Conservation (phyloP, 768 basidiomycete species). For the Amanita phalloides region DNA sequence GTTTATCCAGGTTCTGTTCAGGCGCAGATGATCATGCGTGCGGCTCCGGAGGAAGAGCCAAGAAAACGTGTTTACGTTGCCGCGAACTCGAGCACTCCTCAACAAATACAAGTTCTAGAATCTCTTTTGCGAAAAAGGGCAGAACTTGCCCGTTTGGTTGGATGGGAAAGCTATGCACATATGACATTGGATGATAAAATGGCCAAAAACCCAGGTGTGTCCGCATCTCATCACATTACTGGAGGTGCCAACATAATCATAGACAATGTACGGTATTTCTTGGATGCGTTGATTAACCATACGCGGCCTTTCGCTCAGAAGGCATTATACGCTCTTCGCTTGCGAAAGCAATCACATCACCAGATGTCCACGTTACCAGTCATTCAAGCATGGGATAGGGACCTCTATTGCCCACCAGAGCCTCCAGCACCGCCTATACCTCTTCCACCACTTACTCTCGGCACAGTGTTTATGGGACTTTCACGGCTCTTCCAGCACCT, state of each 20-base stretch:
- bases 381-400: slow-evolving; percentile 95
- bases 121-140: slow-evolving; percentile 64
- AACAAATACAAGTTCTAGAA: slow-evolving; percentile 73
- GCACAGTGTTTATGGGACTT: slow-evolving; percentile 88
- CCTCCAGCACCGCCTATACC: slow-evolving; percentile 65
- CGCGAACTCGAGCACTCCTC: slow-evolving; percentile 61
- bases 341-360: slow-evolving; percentile 69
- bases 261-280: slow-evolving; percentile 85
- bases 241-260: background rate
- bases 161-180: slow-evolving; percentile 76
- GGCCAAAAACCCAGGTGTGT: slow-evolving; percentile 84
- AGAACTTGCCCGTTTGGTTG: slow-evolving; percentile 76
- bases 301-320: slow-evolving; percentile 67
- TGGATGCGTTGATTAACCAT: slow-evolving; percentile 70
- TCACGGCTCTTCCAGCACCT: slow-evolving; percentile 79
- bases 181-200: slow-evolving; percentile 92
- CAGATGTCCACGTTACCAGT: slow-evolving; percentile 42
- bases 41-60: slow-evolving; percentile 77
- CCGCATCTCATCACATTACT: background rate
- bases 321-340: slow-evolving; percentile 58
- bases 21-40: slow-evolving; percentile 88
- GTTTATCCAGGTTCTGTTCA: slow-evolving; percentile 84
- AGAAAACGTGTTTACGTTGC: slow-evolving; percentile 78
- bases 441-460: slow-evolving; percentile 69
- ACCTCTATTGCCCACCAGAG: slow-evolving; percentile 82